Percentiles rank a stretch among this genome's conserved stretches.
These are phyloP conservation scores for Metschnikowia hibisci DNA, from an alignment of 805 yeast species.

Conservation along the genomic window DNA sequence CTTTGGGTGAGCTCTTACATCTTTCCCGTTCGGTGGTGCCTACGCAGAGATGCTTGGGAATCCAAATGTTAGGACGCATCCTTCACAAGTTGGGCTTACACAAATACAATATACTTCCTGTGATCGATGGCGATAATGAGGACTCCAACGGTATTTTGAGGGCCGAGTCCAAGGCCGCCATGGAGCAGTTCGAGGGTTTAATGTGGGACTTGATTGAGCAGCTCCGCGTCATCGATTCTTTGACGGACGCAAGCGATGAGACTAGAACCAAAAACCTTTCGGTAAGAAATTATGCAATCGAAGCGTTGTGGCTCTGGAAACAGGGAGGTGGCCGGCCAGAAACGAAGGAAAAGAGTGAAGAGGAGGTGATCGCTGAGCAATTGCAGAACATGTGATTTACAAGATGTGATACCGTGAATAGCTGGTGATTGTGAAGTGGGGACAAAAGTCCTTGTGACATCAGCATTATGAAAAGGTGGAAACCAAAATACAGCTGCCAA, in stretches of 20 bases:
- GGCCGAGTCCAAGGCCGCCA: constrained; percentile 31
- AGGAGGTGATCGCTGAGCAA: constrained; percentile 24
- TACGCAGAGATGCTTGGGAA: constrained; percentile 82
- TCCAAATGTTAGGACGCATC: constrained; percentile 83
- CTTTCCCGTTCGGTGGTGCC: constrained; percentile 74
- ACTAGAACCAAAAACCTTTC: constrained; percentile 59
- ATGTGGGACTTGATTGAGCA: constrained; percentile 72
- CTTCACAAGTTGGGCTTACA: constrained; percentile 73
- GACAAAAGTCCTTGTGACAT: neutral
- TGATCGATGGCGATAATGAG: constrained; percentile 29
- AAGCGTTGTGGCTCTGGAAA: constrained; percentile 88
- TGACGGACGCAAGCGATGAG: constrained; percentile 69
- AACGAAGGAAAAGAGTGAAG: constrained; percentile 19
- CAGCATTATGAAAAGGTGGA: neutral
- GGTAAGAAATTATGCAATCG: constrained; percentile 78
- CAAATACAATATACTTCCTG: constrained; percentile 51
- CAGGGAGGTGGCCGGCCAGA: constrained; percentile 42
- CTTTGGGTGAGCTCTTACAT: constrained; percentile 76
- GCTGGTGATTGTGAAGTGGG: neutral
- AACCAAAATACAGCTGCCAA: neutral
- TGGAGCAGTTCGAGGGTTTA: constrained; percentile 44
- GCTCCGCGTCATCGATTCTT: constrained; percentile 57
- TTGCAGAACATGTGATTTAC: constrained; percentile 14
- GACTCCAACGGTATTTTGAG: constrained; percentile 34
- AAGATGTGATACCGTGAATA: constrained; percentile 10